Conservation (phyloP, 169 alveolate species). For the Plasmodium chabaudi region DNA sequence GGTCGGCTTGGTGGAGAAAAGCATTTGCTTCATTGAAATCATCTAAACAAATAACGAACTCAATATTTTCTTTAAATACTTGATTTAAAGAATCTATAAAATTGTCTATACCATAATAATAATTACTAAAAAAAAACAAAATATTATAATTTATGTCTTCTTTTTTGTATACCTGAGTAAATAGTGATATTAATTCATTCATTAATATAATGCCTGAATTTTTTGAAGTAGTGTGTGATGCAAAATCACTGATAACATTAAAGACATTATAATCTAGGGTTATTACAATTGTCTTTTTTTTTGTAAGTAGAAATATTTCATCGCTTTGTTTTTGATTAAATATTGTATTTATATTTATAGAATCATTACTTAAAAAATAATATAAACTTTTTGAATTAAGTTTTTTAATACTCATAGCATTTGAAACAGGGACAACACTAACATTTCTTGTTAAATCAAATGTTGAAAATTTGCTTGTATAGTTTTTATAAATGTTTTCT, state of each 20-base stretch:
- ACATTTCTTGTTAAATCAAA: conserved; percentile 75
- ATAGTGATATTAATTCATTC: conserved; percentile 32
- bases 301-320: conserved; percentile 65
- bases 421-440: conserved; percentile 34
- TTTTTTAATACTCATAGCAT: conserved; percentile 9
- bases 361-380: conserved; percentile 56
- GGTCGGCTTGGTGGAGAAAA: conserved; percentile 21
- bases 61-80: conserved; percentile 57
- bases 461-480: conserved; percentile 32
- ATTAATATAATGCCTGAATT: conserved; percentile 29
- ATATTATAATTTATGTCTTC: conserved; percentile 61
- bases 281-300: conserved; percentile 46
- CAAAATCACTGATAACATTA: conserved; percentile 19
- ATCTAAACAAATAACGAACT: conserved; percentile 50
- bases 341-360: conserved; percentile 39
- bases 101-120: conserved; percentile 53
- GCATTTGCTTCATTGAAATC: conserved; percentile 24
- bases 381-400: conserved; percentile 21
- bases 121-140: conserved; percentile 57
- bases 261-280: conserved; percentile 48
- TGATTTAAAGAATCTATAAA: conserved; percentile 26
- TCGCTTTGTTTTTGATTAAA: conserved; percentile 37
- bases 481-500: conserved; percentile 54
- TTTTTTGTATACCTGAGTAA: conserved; percentile 40
- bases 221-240: conserved; percentile 37